Conservation (phyloP, 208 protist species). For the Lotmaria passim region DNA sequence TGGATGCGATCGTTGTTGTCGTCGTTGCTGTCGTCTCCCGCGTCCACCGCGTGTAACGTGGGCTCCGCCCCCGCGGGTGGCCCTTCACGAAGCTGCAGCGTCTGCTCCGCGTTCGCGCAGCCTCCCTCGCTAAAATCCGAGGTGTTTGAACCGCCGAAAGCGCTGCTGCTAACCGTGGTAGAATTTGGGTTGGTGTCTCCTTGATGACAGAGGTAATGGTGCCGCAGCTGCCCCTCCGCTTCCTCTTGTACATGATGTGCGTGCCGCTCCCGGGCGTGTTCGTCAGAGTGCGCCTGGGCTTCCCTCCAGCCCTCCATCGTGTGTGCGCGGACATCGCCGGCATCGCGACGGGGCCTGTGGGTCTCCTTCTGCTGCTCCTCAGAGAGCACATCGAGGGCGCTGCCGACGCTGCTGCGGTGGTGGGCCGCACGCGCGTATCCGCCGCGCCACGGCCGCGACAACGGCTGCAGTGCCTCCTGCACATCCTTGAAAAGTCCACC, state of each 20-base stretch:
- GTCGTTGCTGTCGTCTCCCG: neutral
- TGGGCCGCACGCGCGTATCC: neutral
- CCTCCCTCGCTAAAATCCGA: no score
- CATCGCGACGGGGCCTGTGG: neutral
- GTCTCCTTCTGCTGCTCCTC: neutral
- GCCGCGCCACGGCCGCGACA: constrained; percentile 6
- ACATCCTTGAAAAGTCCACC: constrained; percentile 18
- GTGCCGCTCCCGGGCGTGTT: neutral
- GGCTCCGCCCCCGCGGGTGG: no score
- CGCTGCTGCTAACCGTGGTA: no score
- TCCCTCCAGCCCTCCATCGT: neutral
- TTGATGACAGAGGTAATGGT: neutral
- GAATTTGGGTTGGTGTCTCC: no score
- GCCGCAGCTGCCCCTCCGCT: neutral
- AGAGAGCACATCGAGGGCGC: neutral
- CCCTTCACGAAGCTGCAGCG: no score
- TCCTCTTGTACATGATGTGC: no score
- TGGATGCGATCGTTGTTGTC: constrained; percentile 15
- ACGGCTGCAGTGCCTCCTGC: constrained; percentile 1
- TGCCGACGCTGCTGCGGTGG: neutral
- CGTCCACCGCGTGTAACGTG: neutral
- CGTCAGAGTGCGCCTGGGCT: neutral
- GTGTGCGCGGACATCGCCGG: neutral
- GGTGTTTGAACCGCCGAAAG: no score
- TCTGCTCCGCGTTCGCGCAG: no score